Evolutionary conservation across 2,329 filamentous ascomycete genomes (phyloP), one percentile per base, ranked within the genome.

Genomic region (Arthrobotrys megalospora): DNA sequence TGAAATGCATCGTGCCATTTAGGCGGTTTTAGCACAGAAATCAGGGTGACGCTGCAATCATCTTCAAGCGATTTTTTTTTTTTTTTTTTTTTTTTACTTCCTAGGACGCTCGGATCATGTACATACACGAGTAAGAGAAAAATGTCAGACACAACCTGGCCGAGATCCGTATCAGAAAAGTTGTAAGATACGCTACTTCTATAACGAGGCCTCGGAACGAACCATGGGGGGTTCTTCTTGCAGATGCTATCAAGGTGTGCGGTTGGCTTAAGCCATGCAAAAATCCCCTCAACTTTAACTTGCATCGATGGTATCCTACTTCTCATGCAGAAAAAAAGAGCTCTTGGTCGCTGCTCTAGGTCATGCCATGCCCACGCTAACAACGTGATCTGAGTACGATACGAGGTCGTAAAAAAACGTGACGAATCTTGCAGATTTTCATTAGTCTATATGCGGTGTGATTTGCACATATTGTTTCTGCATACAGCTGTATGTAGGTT

Each of bases 341-440:
- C 55, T 60, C 55, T 43, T 43, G 34, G 36, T 41, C 34, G 14
- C 5, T 41, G 36, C 34, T 60, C 34, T 38, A 38, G 52, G 36
- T 60, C 55, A 72, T 64, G 63, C 45, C 70, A 75, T 68, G 72
- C 52, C 52, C 72, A 64, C 65, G 72, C 73, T 71, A 71, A 53
- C 58, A 77, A 67, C 73, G 73, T 77, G 73, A 77, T 77, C 66
- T 45, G 66, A 48, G 66, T 70, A 71, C 66, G 60, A 65, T 52
- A 53, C 47, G 52, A 52, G 28, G 36, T 41, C 14, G 63, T 24
- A 21, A 66, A 71, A 77, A 71, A 77, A 77, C 73, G 73, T 77
- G 73, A 77, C 45, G 73, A 77, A 77, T 77, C 73, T 77, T 77
- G 73, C 72, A 77, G 38, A 52, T 14, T 34, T 64, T 34, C 10